Conservation (phyloP, 768 basidiomycete species). For the Cystoderma amianthinum region DNA sequence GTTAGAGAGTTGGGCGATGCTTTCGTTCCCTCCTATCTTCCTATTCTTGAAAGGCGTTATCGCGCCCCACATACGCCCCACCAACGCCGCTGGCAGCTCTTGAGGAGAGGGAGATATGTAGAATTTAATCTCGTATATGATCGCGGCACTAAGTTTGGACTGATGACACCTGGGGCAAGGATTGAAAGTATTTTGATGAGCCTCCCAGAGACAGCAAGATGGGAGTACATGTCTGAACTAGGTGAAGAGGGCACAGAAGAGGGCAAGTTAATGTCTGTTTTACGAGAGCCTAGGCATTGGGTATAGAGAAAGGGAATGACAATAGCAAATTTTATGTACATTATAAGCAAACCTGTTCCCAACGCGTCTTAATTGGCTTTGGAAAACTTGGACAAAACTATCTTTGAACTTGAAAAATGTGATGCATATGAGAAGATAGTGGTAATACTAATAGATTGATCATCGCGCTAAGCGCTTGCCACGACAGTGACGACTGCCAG, state of each 20-base stretch:
- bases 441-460: too few species aligned
- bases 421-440: too few species aligned
- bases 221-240: slow-evolving; percentile 84
- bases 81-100: slow-evolving; percentile 86
- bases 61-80: slow-evolving; percentile 50
- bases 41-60: slow-evolving; percentile 64
- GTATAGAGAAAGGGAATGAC: too few species aligned
- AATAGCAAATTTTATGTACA: too few species aligned
- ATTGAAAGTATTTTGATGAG: slow-evolving; percentile 91
- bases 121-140: slow-evolving; percentile 91
- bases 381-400: too few species aligned
- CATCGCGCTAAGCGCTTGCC: too few species aligned
- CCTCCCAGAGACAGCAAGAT: slow-evolving; percentile 78
- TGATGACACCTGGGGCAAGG: slow-evolving; percentile 78
- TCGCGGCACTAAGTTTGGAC: slow-evolving; percentile 82
- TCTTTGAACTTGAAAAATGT: too few species aligned
- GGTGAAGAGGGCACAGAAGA: slow-evolving; percentile 64
- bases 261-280: slow-evolving; percentile 49
- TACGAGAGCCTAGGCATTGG: slow-evolving; percentile 65
- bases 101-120: slow-evolving; percentile 88
- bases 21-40: slow-evolving; percentile 87
- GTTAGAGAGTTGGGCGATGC: slow-evolving; percentile 66
- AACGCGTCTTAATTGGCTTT: too few species aligned
- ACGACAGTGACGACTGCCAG: too few species aligned
- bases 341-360: too few species aligned